These are phyloP conservation scores for Teunomyces barrocoloradensis DNA, from an alignment of 805 yeast genomes.

Conservation along the genomic window DNA sequence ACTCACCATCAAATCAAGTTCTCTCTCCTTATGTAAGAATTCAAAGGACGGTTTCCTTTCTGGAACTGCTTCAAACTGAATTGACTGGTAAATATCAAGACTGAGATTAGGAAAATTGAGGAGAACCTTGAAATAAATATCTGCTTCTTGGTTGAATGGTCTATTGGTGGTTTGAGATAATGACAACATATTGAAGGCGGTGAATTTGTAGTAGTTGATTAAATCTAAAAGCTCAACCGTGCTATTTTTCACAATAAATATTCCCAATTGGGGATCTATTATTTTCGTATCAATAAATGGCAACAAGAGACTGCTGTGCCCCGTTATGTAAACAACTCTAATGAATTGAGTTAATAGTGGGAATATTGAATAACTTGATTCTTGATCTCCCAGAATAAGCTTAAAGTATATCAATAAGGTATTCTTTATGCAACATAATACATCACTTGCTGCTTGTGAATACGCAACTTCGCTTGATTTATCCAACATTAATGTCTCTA, in stretches of 20 bases:
- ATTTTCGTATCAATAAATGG: conserved; percentile 11
- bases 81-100: conserved; percentile 7
- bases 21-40: background rate
- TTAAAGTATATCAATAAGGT: conserved; percentile 4
- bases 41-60: conserved; percentile 2
- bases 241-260: conserved; percentile 12
- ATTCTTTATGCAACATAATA: conserved; percentile 5
- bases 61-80: conserved; percentile 1
- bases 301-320: conserved; percentile 15
- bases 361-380: conserved; percentile 9
- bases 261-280: conserved; percentile 19
- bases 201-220: conserved; percentile 23
- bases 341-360: conserved; percentile 16
- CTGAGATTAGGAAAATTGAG: conserved; percentile 22
- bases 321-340: conserved; percentile 15
- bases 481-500: conserved; percentile 8
- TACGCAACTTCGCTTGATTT: conserved; percentile 1
- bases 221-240: conserved; percentile 17
- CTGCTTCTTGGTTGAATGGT: conserved; percentile 16
- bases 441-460: background rate
- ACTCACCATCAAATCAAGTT: conserved; percentile 7
- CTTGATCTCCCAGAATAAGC: conserved; percentile 10
- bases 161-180: conserved; percentile 13
- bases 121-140: conserved; percentile 22
- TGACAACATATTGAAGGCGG: conserved; percentile 26